A percentile compares a stretch with the other conserved stretches of the same genome.
Conservation (phyloP, 2,329 filamentous ascomycete species). For the Alternaria brassicae region DNA sequence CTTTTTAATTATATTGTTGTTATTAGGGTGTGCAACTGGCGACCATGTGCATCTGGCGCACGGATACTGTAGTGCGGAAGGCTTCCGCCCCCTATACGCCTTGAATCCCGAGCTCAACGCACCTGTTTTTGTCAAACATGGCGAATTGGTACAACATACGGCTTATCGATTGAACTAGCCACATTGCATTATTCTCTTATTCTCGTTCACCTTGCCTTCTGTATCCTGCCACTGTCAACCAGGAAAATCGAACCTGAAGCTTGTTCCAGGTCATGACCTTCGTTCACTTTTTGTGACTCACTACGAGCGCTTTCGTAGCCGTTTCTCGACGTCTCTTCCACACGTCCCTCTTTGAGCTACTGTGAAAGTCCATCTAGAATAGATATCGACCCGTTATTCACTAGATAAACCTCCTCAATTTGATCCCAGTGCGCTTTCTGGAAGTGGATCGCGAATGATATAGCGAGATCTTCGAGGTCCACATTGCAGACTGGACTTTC, state of each 20-base stretch:
- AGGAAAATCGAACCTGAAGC: neutral
- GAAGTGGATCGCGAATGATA: neutral
- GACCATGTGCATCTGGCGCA: no score
- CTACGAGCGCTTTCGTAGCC: neutral
- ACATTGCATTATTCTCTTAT: neutral
- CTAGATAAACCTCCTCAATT: neutral
- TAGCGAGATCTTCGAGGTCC: neutral
- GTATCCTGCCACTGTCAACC: neutral
- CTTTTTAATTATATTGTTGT: no score
- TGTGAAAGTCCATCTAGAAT: rapidly evolving
- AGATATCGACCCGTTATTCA: neutral
- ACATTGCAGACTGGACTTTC: neutral
- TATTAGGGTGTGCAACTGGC: no score
- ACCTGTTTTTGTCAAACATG: neutral
- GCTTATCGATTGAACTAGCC: no score
- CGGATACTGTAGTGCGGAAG: neutral
- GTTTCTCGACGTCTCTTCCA: neutral
- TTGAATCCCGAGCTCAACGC: neutral
- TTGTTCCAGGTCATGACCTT: neutral
- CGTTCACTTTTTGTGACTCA: neutral
- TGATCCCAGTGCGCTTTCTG: neutral
- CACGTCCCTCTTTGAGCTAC: neutral
- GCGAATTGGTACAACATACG: neutral
- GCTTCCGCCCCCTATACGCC: neutral
- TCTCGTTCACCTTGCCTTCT: no score